phyloP scores from a whole-genome alignment of 225 moss, liverwort and hornwort species.

The Polytrichum commune region DNA sequence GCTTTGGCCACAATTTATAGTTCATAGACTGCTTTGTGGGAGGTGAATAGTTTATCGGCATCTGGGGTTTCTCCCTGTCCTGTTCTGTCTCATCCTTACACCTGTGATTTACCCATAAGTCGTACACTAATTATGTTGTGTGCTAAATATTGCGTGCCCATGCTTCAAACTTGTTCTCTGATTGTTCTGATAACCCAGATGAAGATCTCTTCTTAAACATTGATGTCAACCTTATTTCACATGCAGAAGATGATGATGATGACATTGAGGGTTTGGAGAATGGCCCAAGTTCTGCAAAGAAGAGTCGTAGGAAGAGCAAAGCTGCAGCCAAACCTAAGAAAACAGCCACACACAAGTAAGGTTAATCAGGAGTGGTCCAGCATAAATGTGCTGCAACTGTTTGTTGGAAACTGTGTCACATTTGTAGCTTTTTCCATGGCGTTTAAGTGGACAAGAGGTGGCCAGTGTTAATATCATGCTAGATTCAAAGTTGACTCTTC shows the following conservation, averaged over 20 bases:
- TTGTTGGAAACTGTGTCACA: background rate
- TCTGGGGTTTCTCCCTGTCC: background rate
- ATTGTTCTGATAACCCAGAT: no score
- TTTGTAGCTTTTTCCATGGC: background rate
- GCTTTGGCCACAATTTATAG: background rate
- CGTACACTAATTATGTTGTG: background rate
- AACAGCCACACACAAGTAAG: constrained; percentile 54
- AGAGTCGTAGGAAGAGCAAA: constrained; percentile 63
- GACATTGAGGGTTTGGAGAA: constrained; percentile 50
- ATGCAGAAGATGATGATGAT: constrained; percentile 51
- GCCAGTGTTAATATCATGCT: no score
- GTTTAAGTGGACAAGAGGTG: background rate
- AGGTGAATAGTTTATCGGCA: background rate
- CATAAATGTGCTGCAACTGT: background rate
- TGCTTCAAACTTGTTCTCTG: no score
- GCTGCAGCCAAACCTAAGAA: constrained; percentile 46
- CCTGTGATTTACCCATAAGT: background rate
- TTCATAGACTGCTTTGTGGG: background rate
- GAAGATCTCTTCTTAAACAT: no score
- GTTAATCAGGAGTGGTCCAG: background rate
- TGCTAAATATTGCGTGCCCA: background rate
- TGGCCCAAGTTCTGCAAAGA: constrained; percentile 59
- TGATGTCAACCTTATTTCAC: background rate
- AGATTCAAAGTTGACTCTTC: no score
- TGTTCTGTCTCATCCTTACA: background rate